Evolutionary conservation across 768 basidiomycete genomes (phyloP).

Genomic region (Mycena filopes): DNA sequence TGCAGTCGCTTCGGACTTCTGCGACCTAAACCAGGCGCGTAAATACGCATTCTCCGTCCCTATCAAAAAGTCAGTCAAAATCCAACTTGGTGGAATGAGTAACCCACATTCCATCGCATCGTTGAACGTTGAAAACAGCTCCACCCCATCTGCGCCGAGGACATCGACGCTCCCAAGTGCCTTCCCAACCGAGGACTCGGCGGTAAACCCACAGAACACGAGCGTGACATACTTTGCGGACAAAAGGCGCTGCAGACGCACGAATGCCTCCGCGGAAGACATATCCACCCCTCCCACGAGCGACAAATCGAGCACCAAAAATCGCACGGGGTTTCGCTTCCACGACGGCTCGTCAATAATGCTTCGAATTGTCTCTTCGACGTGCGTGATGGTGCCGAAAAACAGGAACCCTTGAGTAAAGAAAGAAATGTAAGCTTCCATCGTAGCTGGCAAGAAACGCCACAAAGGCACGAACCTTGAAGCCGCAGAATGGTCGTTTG

Average conservation of each 20-base stretch:
- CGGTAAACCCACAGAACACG: slow-evolving; percentile 86
- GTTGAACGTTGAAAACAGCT: slow-evolving; percentile 83
- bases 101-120: slow-evolving; percentile 92
- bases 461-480: slow-evolving; percentile 64
- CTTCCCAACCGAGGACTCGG: slow-evolving; percentile 71
- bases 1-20: slow-evolving; percentile 64
- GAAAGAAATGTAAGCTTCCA: neutral
- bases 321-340: slow-evolving; percentile 82
- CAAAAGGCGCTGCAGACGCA: slow-evolving; percentile 87
- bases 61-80: slow-evolving; percentile 29
- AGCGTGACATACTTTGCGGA: slow-evolving; percentile 80
- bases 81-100: neutral
- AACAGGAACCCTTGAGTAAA: slow-evolving; percentile 92
- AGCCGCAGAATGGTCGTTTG: slow-evolving; percentile 90
- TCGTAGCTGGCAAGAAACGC: neutral
- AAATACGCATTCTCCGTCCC: slow-evolving; percentile 97
- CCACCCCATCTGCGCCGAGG: slow-evolving; percentile 80
- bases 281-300: slow-evolving; percentile 93
- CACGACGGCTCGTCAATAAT: slow-evolving; percentile 79
- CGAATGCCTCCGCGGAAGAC: slow-evolving; percentile 95
- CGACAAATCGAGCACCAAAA: slow-evolving; percentile 88
- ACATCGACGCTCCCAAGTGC: slow-evolving; percentile 85
- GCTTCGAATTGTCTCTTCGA: slow-evolving; percentile 87
- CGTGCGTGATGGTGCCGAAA: slow-evolving; percentile 91
- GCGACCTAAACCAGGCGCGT: slow-evolving; percentile 78